Evolutionary conservation across 192 early-diverging fungal genomes (phyloP).

Genomic region (Gamsiella multidivaricata): DNA sequence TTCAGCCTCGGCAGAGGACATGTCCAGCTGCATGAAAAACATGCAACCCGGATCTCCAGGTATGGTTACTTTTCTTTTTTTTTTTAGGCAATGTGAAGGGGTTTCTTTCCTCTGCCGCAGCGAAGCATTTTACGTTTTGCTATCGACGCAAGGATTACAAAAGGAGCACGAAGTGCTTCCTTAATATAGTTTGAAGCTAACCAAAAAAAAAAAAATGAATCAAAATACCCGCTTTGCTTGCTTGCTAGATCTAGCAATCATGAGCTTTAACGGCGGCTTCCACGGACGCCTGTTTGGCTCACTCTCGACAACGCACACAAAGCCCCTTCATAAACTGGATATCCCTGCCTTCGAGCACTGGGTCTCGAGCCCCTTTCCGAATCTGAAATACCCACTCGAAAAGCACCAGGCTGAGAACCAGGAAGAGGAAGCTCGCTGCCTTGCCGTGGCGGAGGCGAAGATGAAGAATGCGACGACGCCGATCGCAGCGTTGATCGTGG

Average conservation of each 20-base stretch:
- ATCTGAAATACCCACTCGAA: conserved; percentile 72
- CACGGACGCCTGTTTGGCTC: conserved; percentile 80
- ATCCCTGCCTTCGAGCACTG: conserved; percentile 71
- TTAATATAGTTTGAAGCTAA: too few species aligned
- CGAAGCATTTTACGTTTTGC: too few species aligned
- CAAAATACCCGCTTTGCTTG: too few species aligned
- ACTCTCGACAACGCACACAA: conserved; percentile 72
- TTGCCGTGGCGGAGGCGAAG: conserved; percentile 62
- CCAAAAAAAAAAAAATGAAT: too few species aligned
- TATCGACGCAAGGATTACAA: too few species aligned
- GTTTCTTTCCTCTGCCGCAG: too few species aligned
- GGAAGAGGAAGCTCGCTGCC: conserved; percentile 66
- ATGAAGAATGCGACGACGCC: conserved; percentile 61
- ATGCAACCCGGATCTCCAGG: conserved; percentile 69
- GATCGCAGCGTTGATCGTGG: conserved; percentile 73
- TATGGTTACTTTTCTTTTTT: too few species aligned
- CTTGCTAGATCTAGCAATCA: conserved; percentile 64
- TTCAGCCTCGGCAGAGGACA: conserved; percentile 54
- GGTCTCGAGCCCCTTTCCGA: conserved; percentile 68
- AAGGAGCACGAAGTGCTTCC: too few species aligned
- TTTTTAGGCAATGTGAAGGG: too few species aligned
- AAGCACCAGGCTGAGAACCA: conserved; percentile 68
- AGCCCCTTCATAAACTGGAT: conserved; percentile 79
- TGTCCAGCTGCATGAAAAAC: conserved; percentile 72
- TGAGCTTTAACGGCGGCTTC: conserved; percentile 73